Percentiles rank a stretch among this genome's conserved stretches.
These are phyloP conservation scores for Lenwebbia sp. DNA, from an alignment of 345 rosid genomes.

Conservation along the genomic window DNA sequence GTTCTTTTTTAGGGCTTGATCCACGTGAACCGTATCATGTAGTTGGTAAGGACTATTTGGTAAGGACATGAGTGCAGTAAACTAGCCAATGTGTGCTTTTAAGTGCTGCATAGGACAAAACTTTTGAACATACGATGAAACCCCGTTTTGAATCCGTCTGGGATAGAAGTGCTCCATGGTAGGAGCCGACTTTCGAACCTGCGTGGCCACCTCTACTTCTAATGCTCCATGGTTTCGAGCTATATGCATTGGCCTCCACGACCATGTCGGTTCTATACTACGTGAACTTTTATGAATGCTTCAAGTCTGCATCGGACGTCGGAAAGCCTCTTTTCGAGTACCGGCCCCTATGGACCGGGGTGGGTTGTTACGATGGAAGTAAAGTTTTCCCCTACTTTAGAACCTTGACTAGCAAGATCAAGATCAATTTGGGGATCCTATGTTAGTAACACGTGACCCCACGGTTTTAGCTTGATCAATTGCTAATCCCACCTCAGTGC, in stretches of 20 bases:
- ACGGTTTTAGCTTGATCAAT: neutral
- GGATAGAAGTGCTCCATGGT: neutral
- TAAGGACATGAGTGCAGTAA: neutral
- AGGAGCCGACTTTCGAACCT: neutral
- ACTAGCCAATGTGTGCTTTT: too few relatives aligned
- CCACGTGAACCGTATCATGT: neutral
- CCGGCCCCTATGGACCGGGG: neutral
- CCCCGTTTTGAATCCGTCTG: neutral
- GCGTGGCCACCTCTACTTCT: neutral
- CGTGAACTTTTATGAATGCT: neutral
- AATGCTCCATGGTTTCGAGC: neutral
- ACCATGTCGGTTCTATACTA: neutral
- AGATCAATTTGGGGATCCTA: neutral
- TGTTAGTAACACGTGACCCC: neutral
- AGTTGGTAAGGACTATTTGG: accelerated
- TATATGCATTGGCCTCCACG: neutral
- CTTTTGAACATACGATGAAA: neutral
- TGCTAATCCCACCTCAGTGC: neutral
- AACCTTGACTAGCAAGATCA: neutral
- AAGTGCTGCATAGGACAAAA: neutral
- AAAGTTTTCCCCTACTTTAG: neutral
- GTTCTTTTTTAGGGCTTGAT: neutral
- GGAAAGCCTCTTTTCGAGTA: neutral
- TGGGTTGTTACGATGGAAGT: neutral
- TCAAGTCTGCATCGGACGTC: neutral